These are phyloP conservation scores for Roridomyces roridus DNA, from an alignment of 768 basidiomycete genomes.

Conservation along the genomic window DNA sequence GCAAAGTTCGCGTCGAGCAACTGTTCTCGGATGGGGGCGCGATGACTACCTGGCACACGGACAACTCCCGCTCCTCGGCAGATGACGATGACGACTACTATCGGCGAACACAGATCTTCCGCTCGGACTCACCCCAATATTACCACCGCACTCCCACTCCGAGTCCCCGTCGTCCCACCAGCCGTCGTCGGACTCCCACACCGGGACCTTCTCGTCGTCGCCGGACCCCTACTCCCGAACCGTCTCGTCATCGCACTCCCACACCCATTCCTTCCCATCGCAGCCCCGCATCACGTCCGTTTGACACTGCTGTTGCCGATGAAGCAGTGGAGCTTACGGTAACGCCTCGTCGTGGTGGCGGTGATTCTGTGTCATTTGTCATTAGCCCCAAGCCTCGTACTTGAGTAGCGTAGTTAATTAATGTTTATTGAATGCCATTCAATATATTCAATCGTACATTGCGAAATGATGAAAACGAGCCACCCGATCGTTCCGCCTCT, in stretches of 20 bases:
- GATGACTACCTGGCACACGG: not conserved
- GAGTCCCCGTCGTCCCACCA: too few relatives aligned
- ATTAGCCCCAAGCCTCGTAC: conserved; percentile 5
- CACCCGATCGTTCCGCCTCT: conserved; percentile 39
- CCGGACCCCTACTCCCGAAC: not conserved
- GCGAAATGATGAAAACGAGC: conserved; percentile 38
- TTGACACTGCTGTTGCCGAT: not conserved
- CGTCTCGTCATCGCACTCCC: conserved; percentile 1
- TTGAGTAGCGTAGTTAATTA: too few relatives aligned
- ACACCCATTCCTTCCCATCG: not conserved
- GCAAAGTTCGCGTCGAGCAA: conserved; percentile 13
- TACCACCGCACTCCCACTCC: too few relatives aligned
- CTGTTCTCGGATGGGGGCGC: conserved; percentile 6
- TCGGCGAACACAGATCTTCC: too few relatives aligned
- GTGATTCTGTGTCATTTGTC: not conserved
- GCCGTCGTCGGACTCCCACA: not conserved
- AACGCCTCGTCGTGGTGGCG: not conserved
- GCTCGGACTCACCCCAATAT: too few relatives aligned
- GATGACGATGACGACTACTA: not conserved
- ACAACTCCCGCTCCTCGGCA: not conserved
- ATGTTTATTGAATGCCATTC: too few relatives aligned
- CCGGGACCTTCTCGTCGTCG: not conserved
- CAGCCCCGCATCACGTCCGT: not conserved
- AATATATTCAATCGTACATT: conserved; percentile 25
- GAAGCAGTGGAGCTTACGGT: conserved; percentile 1